Percentiles rank a stretch among this genome's conserved stretches.
These are phyloP conservation scores for Pelagomonas calceolata DNA, from an alignment of 108 stramenopile species.

Conservation along the genomic window DNA sequence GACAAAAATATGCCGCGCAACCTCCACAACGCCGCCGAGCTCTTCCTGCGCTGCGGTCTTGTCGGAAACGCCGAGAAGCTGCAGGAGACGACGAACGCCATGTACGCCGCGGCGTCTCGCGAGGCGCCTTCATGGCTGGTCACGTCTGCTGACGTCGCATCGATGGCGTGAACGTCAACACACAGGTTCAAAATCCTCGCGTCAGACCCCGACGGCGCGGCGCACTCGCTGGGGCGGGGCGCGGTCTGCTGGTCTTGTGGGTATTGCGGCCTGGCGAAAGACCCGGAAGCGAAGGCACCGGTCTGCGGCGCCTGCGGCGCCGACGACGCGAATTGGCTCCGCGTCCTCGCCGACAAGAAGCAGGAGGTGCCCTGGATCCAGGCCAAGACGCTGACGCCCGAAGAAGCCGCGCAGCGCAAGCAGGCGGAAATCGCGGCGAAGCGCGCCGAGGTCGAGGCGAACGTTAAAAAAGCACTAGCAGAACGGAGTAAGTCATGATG, in stretches of 20 bases:
- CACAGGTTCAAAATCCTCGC: slow-evolving; percentile 18
- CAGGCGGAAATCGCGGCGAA: background rate
- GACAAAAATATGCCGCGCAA: slow-evolving; percentile 26
- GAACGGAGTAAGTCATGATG: too few species aligned
- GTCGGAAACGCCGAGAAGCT: slow-evolving; percentile 4
- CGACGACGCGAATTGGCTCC: background rate
- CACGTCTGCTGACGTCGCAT: slow-evolving; percentile 3
- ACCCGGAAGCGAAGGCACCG: slow-evolving; percentile 12
- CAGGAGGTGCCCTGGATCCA: background rate
- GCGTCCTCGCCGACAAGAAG: background rate
- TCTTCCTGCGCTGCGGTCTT: slow-evolving; percentile 21
- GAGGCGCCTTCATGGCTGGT: background rate
- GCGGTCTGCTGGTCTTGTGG: slow-evolving; percentile 28
- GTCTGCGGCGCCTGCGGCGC: background rate
- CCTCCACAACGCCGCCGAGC: slow-evolving; percentile 27
- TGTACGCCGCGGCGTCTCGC: background rate
- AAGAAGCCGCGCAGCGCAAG: background rate
- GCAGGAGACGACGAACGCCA: background rate
- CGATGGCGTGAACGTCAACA: slow-evolving; percentile 5
- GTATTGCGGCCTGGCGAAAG: slow-evolving; percentile 10
- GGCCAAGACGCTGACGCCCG: background rate
- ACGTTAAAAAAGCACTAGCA: too few species aligned
- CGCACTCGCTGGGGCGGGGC: slow-evolving; percentile 10
- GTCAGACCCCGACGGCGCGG: slow-evolving; percentile 1
- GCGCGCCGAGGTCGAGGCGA: background rate